Percentiles rank a stretch among this genome's conserved stretches.
Conservation (phyloP, 2,329 filamentous ascomycete species). For the Fusarium sp. region DNA sequence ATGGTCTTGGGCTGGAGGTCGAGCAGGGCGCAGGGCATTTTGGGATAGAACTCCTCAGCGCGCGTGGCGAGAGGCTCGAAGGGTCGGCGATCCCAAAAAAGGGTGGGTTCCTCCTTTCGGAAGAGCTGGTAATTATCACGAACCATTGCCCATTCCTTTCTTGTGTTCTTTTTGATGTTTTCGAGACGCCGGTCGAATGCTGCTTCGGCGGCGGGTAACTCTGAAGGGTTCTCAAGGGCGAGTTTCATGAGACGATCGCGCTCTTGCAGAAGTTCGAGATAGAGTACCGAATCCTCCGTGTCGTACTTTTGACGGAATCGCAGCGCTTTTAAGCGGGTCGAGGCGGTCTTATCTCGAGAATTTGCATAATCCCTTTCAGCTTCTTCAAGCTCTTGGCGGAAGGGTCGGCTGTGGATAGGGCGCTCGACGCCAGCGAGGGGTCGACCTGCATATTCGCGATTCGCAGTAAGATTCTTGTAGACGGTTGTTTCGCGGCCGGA, state of each 20-base stretch:
- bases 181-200: constrained; percentile 54
- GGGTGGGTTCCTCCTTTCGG: constrained; percentile 61
- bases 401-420: constrained; percentile 55
- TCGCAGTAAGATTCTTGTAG: constrained; percentile 41
- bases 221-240: constrained; percentile 34
- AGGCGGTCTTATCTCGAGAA: constrained; percentile 1
- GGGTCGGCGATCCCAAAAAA: constrained; percentile 77
- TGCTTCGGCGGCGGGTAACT: constrained; percentile 49
- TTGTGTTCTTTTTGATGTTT: constrained; percentile 50
- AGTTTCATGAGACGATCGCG: constrained; percentile 45
- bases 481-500: constrained; percentile 56
- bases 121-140: constrained; percentile 68
- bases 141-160: constrained; percentile 54
- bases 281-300: constrained; percentile 37
- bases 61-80: constrained; percentile 75
- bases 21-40: constrained; percentile 67
- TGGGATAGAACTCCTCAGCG: constrained; percentile 75
- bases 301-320: constrained; percentile 47
- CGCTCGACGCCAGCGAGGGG: constrained; percentile 49
- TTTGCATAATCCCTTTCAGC: constrained; percentile 50
- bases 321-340: constrained; percentile 47
- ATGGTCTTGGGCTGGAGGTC: constrained; percentile 74
- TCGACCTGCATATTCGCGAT: constrained; percentile 40
- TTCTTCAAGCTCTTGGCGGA: constrained; percentile 57
- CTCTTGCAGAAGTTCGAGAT: constrained; percentile 52